These are phyloP conservation scores for Aquilaria yunnanensis DNA, from an alignment of 345 rosid species.

Conservation along the genomic window DNA sequence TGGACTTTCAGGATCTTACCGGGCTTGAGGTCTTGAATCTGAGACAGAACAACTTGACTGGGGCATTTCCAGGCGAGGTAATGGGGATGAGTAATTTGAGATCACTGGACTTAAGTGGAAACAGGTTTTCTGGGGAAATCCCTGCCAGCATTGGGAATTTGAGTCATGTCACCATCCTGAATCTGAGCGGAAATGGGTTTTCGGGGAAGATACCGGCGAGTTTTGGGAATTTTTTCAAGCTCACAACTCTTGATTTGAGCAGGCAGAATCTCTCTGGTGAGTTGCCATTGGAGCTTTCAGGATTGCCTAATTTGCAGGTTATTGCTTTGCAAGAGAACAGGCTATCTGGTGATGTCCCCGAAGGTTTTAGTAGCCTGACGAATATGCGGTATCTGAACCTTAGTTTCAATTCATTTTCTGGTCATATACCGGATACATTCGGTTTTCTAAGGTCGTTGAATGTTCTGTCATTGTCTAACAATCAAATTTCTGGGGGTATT, in stretches of 20 bases:
- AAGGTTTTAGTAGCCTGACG: slow-evolving; percentile 85
- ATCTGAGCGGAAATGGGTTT: slow-evolving; percentile 52
- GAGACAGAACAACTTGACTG: slow-evolving; percentile 48
- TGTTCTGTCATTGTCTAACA: slow-evolving; percentile 66
- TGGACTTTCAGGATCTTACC: slow-evolving; percentile 34
- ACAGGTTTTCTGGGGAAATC: slow-evolving; percentile 49
- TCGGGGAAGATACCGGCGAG: slow-evolving; percentile 47
- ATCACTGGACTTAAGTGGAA: slow-evolving; percentile 61
- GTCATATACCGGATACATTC: slow-evolving; percentile 61
- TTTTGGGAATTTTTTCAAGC: slow-evolving; percentile 47
- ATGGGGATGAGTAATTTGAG: slow-evolving; percentile 52
- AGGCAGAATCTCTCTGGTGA: slow-evolving; percentile 59
- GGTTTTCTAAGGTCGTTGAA: slow-evolving; percentile 64
- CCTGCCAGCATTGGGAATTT: slow-evolving; percentile 51
- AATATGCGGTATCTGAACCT: slow-evolving; percentile 65
- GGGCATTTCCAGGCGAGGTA: slow-evolving; percentile 58
- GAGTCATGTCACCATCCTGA: slow-evolving; percentile 35
- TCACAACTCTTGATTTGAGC: slow-evolving; percentile 51
- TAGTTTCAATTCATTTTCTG: slow-evolving; percentile 57
- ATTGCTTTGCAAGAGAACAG: slow-evolving; percentile 80
- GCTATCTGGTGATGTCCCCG: slow-evolving; percentile 66
- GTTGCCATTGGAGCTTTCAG: slow-evolving; percentile 67
- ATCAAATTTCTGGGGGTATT: slow-evolving; percentile 55
- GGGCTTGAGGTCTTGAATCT: slow-evolving; percentile 50
- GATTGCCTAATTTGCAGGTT: slow-evolving; percentile 81